These are phyloP conservation scores for Saccharomycopsis fermentans DNA, from an alignment of 805 yeast species.

Conservation along the genomic window DNA sequence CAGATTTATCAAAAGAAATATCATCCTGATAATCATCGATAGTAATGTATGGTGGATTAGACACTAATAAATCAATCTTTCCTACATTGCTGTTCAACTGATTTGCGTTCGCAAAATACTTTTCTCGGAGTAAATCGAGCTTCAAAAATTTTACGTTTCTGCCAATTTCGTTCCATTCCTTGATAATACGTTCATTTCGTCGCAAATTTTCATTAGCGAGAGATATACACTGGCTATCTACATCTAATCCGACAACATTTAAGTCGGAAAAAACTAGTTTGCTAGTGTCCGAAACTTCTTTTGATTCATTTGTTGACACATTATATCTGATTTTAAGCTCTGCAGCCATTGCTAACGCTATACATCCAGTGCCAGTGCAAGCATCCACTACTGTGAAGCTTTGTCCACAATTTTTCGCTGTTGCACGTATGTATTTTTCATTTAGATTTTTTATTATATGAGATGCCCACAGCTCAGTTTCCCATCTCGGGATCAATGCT, in stretches of 20 bases:
- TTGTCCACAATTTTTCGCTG: too few species aligned
- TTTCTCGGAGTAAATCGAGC: conserved; percentile 14
- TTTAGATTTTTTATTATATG: conserved; percentile 27
- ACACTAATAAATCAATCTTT: conserved; percentile 43
- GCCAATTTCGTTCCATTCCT: not conserved
- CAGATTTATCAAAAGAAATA: conserved; percentile 42
- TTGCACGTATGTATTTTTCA: not conserved
- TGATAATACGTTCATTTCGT: conserved; percentile 3
- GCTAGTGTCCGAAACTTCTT: conserved; percentile 1
- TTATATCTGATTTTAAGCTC: conserved; percentile 18
- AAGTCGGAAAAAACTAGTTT: not conserved
- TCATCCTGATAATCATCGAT: conserved; percentile 31
- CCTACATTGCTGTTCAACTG: not conserved
- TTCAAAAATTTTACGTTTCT: conserved; percentile 4
- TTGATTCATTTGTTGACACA: not conserved
- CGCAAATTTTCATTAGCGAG: conserved; percentile 38
- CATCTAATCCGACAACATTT: conserved; percentile 42
- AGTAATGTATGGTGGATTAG: conserved; percentile 92
- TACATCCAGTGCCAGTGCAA: conserved; percentile 87
- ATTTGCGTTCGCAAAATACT: not conserved
- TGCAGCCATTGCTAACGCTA: conserved; percentile 44
- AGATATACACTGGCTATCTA: conserved; percentile 40
- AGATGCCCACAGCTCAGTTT: conserved; percentile 84
- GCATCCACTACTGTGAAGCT: conserved; percentile 44
- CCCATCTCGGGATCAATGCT: conserved; percentile 88